Conservation (phyloP, 306 rosid genomes). For the Astragalus membranaceus region DNA sequence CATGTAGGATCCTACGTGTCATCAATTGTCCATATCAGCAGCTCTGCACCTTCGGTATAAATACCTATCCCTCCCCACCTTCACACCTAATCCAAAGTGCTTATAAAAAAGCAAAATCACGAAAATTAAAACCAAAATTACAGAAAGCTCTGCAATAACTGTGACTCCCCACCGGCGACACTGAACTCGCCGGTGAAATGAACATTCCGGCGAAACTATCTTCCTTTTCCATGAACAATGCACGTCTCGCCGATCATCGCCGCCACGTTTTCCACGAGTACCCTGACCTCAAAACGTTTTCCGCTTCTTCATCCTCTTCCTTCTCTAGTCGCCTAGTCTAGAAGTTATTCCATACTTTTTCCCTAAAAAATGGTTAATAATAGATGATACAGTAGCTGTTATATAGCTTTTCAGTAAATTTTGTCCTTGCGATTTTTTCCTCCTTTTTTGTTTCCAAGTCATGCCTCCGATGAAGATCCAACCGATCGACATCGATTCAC, state of each 20-base stretch:
- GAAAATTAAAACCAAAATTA: not conserved
- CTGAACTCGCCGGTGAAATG: constrained; percentile 54
- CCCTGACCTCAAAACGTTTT: constrained; percentile 11
- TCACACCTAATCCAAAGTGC: constrained; percentile 21
- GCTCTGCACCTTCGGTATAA: constrained; percentile 27
- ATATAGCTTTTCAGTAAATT: not conserved
- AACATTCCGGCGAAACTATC: constrained; percentile 43
- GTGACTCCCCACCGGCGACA: constrained; percentile 21
- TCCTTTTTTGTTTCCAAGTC: not conserved
- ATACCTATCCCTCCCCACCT: not conserved
- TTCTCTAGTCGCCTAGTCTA: constrained; percentile 20
- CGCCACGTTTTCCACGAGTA: constrained; percentile 62
- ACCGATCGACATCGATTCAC: constrained; percentile 66
- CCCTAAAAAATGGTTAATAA: constrained; percentile 25
- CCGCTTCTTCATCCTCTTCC: constrained; percentile 22
- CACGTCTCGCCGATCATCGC: constrained; percentile 62
- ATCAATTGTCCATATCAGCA: constrained; percentile 34
- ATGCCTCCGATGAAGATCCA: constrained; percentile 98
- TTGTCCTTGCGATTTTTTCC: not conserved
- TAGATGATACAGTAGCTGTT: not conserved
- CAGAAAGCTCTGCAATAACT: not conserved
- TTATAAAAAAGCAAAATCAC: not conserved
- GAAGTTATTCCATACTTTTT: constrained; percentile 18
- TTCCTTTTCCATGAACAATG: constrained; percentile 25
- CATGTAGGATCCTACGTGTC: constrained; percentile 37